Base-by-base conservation (phyloP, 352 stramenopile species). In the Globisporangium irregulare region DNA sequence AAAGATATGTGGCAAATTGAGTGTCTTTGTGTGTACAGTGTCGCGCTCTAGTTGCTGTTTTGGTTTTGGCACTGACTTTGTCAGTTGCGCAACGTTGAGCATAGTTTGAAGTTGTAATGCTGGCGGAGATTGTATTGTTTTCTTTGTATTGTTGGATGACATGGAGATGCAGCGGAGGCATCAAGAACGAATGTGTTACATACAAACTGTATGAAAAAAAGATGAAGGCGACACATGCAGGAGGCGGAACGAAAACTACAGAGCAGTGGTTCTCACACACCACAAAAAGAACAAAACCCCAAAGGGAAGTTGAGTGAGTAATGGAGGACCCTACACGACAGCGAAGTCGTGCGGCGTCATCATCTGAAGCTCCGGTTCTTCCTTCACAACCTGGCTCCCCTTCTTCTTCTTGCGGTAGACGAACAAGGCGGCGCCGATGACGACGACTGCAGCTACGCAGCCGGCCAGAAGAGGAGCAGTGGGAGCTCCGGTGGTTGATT, bases 391-490 rank as follows among this genome's bases (percentile, higher is more conserved):
- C 14, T 34, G 32, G n/a, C 12, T 38, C n/a, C 15, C 20, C 22
- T 34, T 54, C n/a, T 54, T 41, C 54, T 60, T 34, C 25, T 60
- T 60, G 27, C 54, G 54, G 36, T 38, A 63, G 22, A 55, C 58
- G 36, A 54, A 54, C 36, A 63, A 3, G 22, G 58, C 58, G 14
- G 58, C 58, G 5, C 34, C 57, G 25, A 63, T 38, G 58, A 25
- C 58, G 25, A 32, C 58, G 36, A 63, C 36, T 9, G 36, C 58
- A 22, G 58, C 58, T 0, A 18, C 36, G 36, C 34, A 50, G 22
- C 34, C 58, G 14, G 36, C 22, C 12, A 27, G 0, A 50, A 53
- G 36, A 24, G 20, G 22, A 34, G 12, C 34, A 43, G 15, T 36
- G 53, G 12, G 1, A 27, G 12, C 53, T 38, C 53, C 25, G 25